Percentiles rank a stretch among this genome's conserved stretches.
Conservation (phyloP, 352 stramenopile genomes). For the Globisporangium spinosum region DNA sequence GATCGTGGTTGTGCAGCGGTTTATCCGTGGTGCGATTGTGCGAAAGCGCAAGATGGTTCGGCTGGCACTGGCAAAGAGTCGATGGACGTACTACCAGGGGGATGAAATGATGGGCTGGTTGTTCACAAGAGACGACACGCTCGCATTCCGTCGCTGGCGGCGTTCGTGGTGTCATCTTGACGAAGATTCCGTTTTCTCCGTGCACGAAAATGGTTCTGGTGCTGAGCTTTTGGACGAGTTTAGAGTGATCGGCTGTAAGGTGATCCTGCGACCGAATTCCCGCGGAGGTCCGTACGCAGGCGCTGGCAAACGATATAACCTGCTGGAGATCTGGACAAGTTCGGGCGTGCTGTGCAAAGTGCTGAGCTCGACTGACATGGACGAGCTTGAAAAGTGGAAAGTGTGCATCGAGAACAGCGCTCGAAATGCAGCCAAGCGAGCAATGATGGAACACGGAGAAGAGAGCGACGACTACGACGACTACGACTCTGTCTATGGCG, state of each 20-base stretch:
- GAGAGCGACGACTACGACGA: conserved; percentile 30
- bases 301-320: conserved; percentile 23
- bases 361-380: conserved; percentile 49
- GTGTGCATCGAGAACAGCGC: conserved; percentile 56
- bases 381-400: conserved; percentile 74
- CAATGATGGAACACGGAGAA: conserved; percentile 12
- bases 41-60: conserved; percentile 63
- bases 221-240: conserved; percentile 65
- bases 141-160: conserved; percentile 82
- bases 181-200: conserved; percentile 57
- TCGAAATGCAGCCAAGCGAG: conserved; percentile 33
- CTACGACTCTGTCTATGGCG: conserved; percentile 29
- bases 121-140: conserved; percentile 75
- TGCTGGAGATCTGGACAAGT: conserved; percentile 61
- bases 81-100: conserved; percentile 54
- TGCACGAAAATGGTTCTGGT: conserved; percentile 71
- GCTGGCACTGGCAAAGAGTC: conserved; percentile 45
- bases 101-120: conserved; percentile 80
- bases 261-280: conserved; percentile 58
- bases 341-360: conserved; percentile 55
- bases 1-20: conserved; percentile 77
- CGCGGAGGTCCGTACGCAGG: conserved; percentile 39
- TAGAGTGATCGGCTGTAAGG: conserved; percentile 53
- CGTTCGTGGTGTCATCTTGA: conserved; percentile 80
- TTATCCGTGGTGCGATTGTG: conserved; percentile 73